Conservation (phyloP, 1,284 basidiomycete species). For the Fistulinella cinereoalba region DNA sequence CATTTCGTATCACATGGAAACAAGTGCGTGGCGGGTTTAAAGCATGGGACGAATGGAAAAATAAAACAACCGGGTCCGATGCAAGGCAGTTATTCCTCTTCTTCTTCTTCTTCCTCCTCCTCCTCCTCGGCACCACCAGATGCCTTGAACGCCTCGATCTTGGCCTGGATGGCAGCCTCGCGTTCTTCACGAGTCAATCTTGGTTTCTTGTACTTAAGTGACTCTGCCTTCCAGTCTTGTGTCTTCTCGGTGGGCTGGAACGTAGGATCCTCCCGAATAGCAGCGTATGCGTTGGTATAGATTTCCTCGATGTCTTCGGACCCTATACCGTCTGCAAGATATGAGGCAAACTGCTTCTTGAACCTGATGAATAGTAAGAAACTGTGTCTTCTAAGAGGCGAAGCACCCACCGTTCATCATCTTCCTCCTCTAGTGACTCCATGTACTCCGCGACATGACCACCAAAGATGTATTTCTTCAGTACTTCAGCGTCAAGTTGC, state of each 20-base stretch:
- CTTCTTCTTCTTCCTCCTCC: slow-evolving; percentile 49
- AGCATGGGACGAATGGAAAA: background rate
- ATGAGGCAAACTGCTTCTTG: slow-evolving; percentile 97
- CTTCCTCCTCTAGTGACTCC: slow-evolving; percentile 99
- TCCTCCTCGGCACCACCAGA: slow-evolving; percentile 49
- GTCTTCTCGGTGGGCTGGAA: slow-evolving; percentile 93
- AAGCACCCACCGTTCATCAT: slow-evolving; percentile 81
- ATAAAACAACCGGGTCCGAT: background rate
- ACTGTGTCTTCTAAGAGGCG: background rate
- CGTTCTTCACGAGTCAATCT: slow-evolving; percentile 82
- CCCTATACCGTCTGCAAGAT: slow-evolving; percentile 93
- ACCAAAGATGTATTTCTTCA: slow-evolving; percentile 98
- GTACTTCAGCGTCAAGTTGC: slow-evolving; percentile 89
- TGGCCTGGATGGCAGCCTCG: slow-evolving; percentile 72
- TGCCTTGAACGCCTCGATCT: slow-evolving; percentile 83
- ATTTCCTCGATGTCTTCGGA: slow-evolving; percentile 99
- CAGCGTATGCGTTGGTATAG: slow-evolving; percentile 85
- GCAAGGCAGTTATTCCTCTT: slow-evolving; percentile 51
- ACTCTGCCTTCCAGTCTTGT: slow-evolving; percentile 91
- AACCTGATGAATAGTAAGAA: slow-evolving; percentile 54
- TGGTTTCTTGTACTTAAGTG: slow-evolving; percentile 66
- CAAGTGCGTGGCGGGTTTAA: slow-evolving; percentile 21
- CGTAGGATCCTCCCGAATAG: slow-evolving; percentile 92
- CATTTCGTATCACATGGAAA: slow-evolving; percentile 13
- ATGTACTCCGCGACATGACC: slow-evolving; percentile 99